These are phyloP conservation scores for Aspergillus funiculosus DNA, from an alignment of 495 filamentous ascomycete species.

Conservation along the genomic window DNA sequence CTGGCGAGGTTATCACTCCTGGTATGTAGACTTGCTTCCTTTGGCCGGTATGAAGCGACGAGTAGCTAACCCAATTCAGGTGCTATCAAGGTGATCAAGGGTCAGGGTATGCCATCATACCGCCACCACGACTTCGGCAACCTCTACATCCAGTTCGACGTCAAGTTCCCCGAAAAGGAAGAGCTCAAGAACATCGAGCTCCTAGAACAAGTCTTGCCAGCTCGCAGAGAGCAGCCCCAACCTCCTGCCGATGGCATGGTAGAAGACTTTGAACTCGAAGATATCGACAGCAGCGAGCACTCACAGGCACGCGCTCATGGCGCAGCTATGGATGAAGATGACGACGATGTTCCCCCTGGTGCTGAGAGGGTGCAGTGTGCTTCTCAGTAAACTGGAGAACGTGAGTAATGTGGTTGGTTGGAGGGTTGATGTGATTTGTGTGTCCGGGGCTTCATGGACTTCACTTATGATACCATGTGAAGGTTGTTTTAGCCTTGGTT, in stretches of 20 bases:
- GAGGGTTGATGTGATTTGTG: constrained; percentile 18
- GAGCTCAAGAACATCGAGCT: constrained; percentile 49
- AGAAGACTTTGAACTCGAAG: constrained; percentile 78
- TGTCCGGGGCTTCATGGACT: constrained; percentile 32
- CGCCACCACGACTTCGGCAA: constrained; percentile 96
- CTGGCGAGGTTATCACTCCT: constrained; percentile 88
- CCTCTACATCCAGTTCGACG: constrained; percentile 94
- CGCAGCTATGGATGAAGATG: constrained; percentile 77
- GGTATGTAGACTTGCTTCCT: constrained; percentile 54
- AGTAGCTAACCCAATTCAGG: constrained; percentile 46
- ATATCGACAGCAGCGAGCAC: constrained; percentile 62
- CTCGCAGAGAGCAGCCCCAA: constrained; percentile 52
- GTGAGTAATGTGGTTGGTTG: constrained; percentile 7
- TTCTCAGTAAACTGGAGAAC: constrained; percentile 65
- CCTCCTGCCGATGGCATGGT: constrained; percentile 80
- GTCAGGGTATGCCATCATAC: constrained; percentile 96
- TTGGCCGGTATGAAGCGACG: not conserved
- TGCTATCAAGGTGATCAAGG: constrained; percentile 86
- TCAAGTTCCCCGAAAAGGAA: constrained; percentile 80
- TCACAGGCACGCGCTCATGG: constrained; percentile 69
- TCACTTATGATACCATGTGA: constrained; percentile 45
- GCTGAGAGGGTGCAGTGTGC: constrained; percentile 96
- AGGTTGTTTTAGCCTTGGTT: constrained; percentile 22
- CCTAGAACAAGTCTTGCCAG: constrained; percentile 76
- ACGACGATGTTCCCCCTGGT: constrained; percentile 67